Conservation (phyloP, 257 asterid genomes). For the Solanum appendiculatum region DNA sequence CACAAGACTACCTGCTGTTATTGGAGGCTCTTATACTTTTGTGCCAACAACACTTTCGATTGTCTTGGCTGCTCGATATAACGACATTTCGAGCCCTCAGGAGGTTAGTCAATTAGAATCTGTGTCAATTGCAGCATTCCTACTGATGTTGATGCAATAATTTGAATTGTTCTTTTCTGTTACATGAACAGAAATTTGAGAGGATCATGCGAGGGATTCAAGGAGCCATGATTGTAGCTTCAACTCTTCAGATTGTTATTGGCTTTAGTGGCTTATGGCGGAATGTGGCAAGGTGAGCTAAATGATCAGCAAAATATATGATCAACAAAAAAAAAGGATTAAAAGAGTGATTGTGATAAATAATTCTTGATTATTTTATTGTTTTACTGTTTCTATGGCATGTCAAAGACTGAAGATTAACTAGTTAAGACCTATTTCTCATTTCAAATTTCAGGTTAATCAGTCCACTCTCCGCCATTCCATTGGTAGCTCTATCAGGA, state of each 20-base stretch:
- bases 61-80: slow-evolving; percentile 67
- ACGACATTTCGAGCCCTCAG: slow-evolving; percentile 38
- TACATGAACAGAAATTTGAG: slow-evolving; percentile 48
- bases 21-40: slow-evolving; percentile 80
- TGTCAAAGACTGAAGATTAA: not conserved
- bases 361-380: not conserved
- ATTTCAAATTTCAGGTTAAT: slow-evolving; percentile 38
- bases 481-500: slow-evolving; percentile 86
- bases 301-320: not conserved
- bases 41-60: slow-evolving; percentile 82
- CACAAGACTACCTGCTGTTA: slow-evolving; percentile 77
- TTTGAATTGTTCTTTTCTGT: not conserved
- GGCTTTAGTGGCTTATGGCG: slow-evolving; percentile 98
- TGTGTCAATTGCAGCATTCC: not conserved
- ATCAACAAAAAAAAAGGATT: not conserved
- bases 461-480: slow-evolving; percentile 76
- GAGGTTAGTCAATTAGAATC: slow-evolving; percentile 31
- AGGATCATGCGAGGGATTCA: slow-evolving; percentile 78
- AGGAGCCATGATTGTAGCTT: slow-evolving; percentile 88
- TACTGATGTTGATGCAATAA: not conserved
- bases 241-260: slow-evolving; percentile 71
- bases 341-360: not conserved
- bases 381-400: not conserved
- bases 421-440: not conserved
- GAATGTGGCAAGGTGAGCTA: slow-evolving; percentile 54